Evolutionary conservation across 805 yeast species (phyloP).

Genomic region (Tetrapisispora arboricola): DNA sequence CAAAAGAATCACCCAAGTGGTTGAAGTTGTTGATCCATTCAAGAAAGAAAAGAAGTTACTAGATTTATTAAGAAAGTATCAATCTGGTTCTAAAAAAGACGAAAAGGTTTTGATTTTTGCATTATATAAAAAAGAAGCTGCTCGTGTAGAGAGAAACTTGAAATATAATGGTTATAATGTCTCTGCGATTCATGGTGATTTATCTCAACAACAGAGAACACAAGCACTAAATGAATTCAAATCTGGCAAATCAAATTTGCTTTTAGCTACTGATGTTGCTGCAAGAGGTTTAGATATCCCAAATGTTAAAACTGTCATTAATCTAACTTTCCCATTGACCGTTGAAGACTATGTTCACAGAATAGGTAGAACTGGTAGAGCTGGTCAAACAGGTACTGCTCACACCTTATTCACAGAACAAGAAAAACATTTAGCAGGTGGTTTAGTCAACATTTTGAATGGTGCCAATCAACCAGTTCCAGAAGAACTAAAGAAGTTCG

Average conservation of each 20-base stretch:
- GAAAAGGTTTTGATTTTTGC: constrained; percentile 91
- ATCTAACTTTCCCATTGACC: constrained; percentile 90
- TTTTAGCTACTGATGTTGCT: constrained; percentile 96
- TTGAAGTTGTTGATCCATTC: constrained; percentile 79
- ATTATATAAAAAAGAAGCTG: constrained; percentile 91
- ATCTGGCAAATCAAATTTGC: constrained; percentile 58
- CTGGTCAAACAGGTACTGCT: constrained; percentile 90
- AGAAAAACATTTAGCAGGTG: constrained; percentile 94
- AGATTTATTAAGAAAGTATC: constrained; percentile 64
- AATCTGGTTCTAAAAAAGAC: constrained; percentile 49
- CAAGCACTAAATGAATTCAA: constrained; percentile 79
- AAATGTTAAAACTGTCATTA: constrained; percentile 89
- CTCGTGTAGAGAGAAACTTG: constrained; percentile 73
- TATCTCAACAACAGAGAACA: constrained; percentile 86
- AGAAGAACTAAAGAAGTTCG: constrained; percentile 85
- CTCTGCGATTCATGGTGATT: constrained; percentile 94
- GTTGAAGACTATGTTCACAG: constrained; percentile 96
- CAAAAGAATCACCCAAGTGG: constrained; percentile 85
- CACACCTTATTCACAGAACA: constrained; percentile 94
- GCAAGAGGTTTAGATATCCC: constrained; percentile 98
- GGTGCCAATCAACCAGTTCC: constrained; percentile 96
- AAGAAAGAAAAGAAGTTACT: constrained; percentile 71
- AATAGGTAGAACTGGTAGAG: constrained; percentile 97
- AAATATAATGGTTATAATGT: constrained; percentile 65
- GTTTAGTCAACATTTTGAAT: constrained; percentile 78